phyloP scores from a whole-genome alignment of 306 rosid genomes.

The Cucurbita pepo region DNA sequence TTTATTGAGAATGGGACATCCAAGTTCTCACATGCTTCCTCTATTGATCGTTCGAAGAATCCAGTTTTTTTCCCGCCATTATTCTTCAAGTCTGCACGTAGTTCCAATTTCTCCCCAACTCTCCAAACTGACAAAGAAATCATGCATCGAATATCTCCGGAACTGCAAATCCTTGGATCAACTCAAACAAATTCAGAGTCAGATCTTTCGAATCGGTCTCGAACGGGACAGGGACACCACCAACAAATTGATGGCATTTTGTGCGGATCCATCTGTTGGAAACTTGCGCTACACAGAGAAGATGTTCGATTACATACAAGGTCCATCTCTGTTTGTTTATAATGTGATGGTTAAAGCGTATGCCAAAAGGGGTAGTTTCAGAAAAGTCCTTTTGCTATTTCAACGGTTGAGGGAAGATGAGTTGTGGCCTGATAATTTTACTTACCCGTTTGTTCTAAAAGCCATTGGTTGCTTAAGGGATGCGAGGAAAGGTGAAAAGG shows the following conservation, averaged over 20 bases:
- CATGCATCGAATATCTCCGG: slow-evolving; percentile 28
- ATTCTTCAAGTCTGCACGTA: background rate
- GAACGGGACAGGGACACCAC: slow-evolving; percentile 36
- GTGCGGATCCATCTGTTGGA: slow-evolving; percentile 25
- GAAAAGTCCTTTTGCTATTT: slow-evolving; percentile 25
- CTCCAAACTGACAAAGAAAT: slow-evolving; percentile 5
- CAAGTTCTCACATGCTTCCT: background rate
- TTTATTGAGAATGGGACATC: background rate
- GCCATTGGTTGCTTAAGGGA: slow-evolving; percentile 40
- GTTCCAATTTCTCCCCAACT: background rate
- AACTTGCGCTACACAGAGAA: slow-evolving; percentile 29
- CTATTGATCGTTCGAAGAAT: background rate
- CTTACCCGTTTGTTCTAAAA: slow-evolving; percentile 57
- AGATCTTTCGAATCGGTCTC: slow-evolving; percentile 25
- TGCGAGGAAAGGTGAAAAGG: slow-evolving; percentile 23
- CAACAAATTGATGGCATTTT: slow-evolving; percentile 37
- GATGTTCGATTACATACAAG: slow-evolving; percentile 21
- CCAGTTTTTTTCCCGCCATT: slow-evolving; percentile 8
- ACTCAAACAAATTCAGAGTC: slow-evolving; percentile 53
- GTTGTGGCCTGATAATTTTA: slow-evolving; percentile 50
- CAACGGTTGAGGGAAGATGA: slow-evolving; percentile 26
- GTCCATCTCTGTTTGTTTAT: slow-evolving; percentile 35
- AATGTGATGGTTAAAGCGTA: slow-evolving; percentile 39
- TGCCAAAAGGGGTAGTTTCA: slow-evolving; percentile 23
- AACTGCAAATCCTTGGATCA: slow-evolving; percentile 36